Evolutionary conservation across 2,329 filamentous ascomycete species (phyloP), one percentile per base, ranked within the genome.

Genomic region (Volutella citrinella): DNA sequence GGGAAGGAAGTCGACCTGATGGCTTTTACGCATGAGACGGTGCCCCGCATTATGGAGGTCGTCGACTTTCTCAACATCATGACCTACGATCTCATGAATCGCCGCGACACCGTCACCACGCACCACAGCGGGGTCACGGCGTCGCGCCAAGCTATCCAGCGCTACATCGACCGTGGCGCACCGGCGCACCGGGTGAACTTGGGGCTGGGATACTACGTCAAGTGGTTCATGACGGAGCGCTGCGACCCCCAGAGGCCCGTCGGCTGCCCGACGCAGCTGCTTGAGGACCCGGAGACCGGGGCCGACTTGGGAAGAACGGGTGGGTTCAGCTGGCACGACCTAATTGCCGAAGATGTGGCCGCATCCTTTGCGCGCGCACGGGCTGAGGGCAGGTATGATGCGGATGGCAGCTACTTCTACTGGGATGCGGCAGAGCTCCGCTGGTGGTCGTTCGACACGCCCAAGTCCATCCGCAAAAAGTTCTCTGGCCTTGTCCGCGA

Each of bases 401-500:
- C 50, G 0, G 84, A 88, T 43, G 84, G 82, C 14, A 84, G 82
- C 1, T 74, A 80, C 54, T 87, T 82, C 54, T 87, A 77, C 59
- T 84, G 76, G 69, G 84, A 89, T 51, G 39, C 54, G 1, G 43
- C 62, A 5, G 66, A 76, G 45, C 61, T 72, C 34, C 55, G 82
- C 19, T 89, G 84, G 72, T 89, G 84, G 84, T 81, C 81, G 0
- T 88, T 80, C 67, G 85, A 89, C 40, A 84, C 79, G 0, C 67
- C 72, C 0, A 66, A 68, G 7, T 68, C 78, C 10, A 80, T 89
- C 31, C 47, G 56, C 10, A 63, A 65, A 36, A 89, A 89, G 62
- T 77, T 87, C 38, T 60, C 69, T 5, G 56, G 71, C 5, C 70
- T 89, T 21, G 68, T 86, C 4, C 61, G 67, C 19, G 64, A 65